Evolutionary conservation across 1,284 basidiomycete genomes (phyloP), one percentile per base, ranked within the genome.

Genomic region (Ustanciosporium gigantosporum): DNA sequence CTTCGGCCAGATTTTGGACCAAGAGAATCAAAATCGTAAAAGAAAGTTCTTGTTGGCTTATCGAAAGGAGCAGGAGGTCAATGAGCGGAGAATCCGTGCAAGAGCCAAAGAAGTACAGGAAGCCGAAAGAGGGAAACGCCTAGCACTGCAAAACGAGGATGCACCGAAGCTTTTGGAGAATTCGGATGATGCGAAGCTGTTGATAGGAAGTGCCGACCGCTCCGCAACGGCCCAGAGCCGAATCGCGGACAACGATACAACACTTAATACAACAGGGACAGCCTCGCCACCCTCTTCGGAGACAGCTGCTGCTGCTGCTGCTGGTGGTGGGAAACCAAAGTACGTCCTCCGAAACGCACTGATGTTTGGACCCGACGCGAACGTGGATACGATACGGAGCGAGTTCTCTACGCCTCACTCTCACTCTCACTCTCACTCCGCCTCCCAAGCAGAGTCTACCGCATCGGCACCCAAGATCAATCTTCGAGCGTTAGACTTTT

Each of bases 261-360:
- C n/a, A n/a, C n/a, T 29, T 9, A 9, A 11, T 9, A 29, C n/a
- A 9, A n/a, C 9, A n/a, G 11, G 11, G n/a, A n/a, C 27, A 9
- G n/a, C 11, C n/a, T 9, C 9, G 27, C 9, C n/a, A n/a, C 27
- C 27, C n/a, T 29, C 27, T 11, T 11, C 27, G 11, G 27, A 29
- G 27, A 29, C 9, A n/a, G 27, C 27, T 11, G n/a, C 27, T 29
- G n/a, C 9, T n/a, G 11, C n/a, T 9, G 9, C 27, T 9, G 27
- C 27, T 9, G 49, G 48, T 16, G 11, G 9, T n/a, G 27, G 27
- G 11, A 9, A n/a, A 29, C n/a, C 11, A n/a, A 29, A 29, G 27
- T 70, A 66, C 36, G 51, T 49, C 3, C 59, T 68, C 1, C 62
- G 70, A 20, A 73, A 74, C 36, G 38, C 60, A 14, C 64, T 76